A percentile compares a stretch with the other conserved stretches of the same genome.
phyloP scores from a whole-genome alignment of 1,139 yeast genomes.

The Geotrichum aggregatum region DNA sequence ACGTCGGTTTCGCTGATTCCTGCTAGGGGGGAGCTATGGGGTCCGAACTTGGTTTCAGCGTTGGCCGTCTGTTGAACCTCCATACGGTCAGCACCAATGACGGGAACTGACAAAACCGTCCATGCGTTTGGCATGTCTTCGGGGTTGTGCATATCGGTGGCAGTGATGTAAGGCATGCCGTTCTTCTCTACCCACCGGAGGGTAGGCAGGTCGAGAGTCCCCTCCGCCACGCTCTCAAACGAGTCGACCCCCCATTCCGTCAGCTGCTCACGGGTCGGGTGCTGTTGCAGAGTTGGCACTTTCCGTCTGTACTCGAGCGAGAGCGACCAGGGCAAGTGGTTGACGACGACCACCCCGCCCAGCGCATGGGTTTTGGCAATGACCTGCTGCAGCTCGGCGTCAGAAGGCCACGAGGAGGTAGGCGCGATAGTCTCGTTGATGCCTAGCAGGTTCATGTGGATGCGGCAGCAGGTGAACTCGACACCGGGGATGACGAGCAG shows the following conservation, averaged over 20 bases:
- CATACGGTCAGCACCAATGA: background rate
- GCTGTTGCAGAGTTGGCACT: conserved; percentile 25
- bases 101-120: conserved; percentile 25
- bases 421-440: conserved; percentile 29
- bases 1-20: background rate
- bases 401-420: conserved; percentile 25
- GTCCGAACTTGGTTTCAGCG: no score
- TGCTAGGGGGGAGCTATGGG: background rate
- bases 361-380: conserved; percentile 25
- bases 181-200: conserved; percentile 24
- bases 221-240: conserved; percentile 29
- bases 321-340: conserved; percentile 31
- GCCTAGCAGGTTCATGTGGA: conserved; percentile 33
- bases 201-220: conserved; percentile 27
- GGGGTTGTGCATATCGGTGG: conserved; percentile 28
- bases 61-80: no score
- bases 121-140: conserved; percentile 27
- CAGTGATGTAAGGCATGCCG: conserved; percentile 27
- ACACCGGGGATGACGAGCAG: conserved; percentile 31
- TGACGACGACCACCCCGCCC: conserved; percentile 30
- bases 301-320: conserved; percentile 25
- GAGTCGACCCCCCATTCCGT: conserved; percentile 30
- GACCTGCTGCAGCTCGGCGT: conserved; percentile 25
- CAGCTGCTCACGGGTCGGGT: conserved; percentile 28
- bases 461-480: conserved; percentile 32